phyloP scores from a whole-genome alignment of 371 early-diverging fungal genomes.

The Mucor circinelloides region DNA sequence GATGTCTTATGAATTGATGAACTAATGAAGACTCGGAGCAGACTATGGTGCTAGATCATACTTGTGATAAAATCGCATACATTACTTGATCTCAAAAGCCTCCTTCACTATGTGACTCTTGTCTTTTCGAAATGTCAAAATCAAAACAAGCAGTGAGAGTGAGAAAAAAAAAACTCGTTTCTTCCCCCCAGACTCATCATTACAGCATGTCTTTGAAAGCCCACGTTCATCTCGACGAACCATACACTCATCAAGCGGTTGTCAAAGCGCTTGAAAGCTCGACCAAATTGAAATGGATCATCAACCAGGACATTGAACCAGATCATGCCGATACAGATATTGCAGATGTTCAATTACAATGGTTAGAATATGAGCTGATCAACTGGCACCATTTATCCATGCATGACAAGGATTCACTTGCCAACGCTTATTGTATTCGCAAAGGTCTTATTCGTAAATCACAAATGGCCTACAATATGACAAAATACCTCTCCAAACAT shows the following conservation, averaged over 20 bases:
- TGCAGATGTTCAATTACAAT: conserved; percentile 47
- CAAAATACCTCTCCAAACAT: conserved; percentile 60
- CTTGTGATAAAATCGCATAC: too few species aligned
- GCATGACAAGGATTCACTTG: conserved; percentile 27
- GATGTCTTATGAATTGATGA: too few species aligned
- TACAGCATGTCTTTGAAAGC: conserved; percentile 24
- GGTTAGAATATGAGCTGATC: conserved; percentile 73
- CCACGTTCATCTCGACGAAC: conserved; percentile 47
- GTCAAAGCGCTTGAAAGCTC: conserved; percentile 34
- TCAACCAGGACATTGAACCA: conserved; percentile 11
- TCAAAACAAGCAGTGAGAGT: too few species aligned
- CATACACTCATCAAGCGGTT: conserved; percentile 46
- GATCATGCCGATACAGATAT: conserved; percentile 23
- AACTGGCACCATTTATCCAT: conserved; percentile 56
- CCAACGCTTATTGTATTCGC: conserved; percentile 68
- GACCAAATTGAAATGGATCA: conserved; percentile 25
- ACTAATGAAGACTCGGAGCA: too few species aligned
- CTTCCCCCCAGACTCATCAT: too few species aligned
- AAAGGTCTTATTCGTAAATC: conserved; percentile 73
- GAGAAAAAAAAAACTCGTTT: too few species aligned
- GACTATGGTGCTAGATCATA: too few species aligned
- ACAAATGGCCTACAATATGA: conserved; percentile 64
- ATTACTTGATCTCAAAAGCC: too few species aligned
- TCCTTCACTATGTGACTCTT: too few species aligned
- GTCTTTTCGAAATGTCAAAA: too few species aligned